Percentiles rank a stretch among this genome's conserved stretches.
phyloP scores from a whole-genome alignment of 1,284 basidiomycete species.

The Pulchroboletus neoregius region DNA sequence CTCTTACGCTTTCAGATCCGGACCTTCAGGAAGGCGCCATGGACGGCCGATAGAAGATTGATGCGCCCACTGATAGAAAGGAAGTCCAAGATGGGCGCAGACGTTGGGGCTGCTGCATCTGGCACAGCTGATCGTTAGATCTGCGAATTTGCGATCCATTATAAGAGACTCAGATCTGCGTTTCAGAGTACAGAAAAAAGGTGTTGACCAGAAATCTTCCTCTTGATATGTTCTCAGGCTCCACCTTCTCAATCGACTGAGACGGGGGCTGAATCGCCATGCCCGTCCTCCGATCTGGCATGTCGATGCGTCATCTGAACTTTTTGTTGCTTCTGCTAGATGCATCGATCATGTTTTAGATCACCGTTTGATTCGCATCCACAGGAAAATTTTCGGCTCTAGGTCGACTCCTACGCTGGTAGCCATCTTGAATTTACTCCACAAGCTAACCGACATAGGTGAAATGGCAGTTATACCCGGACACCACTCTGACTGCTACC shows the following conservation, averaged over 20 bases:
- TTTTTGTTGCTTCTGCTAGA: background rate
- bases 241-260: background rate
- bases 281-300: background rate
- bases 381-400: background rate
- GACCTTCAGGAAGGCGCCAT: conserved; percentile 32
- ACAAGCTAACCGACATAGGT: too few species aligned
- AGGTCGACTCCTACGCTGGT: background rate
- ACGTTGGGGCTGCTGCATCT: background rate
- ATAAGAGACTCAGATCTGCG: background rate
- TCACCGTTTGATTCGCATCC: background rate
- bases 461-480: too few species aligned
- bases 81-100: conserved; percentile 55
- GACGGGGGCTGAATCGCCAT: background rate
- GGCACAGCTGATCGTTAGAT: background rate
- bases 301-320: background rate
- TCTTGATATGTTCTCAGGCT: background rate
- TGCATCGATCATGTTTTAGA: background rate
- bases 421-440: background rate
- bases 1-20: too few species aligned
- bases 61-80: background rate
- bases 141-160: background rate
- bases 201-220: background rate
- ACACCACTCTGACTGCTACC: background rate
- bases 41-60: conserved; percentile 48
- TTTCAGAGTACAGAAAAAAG: background rate